Evolutionary conservation across 2,329 filamentous ascomycete species (phyloP), one percentile per base, ranked within the genome.

Genomic region (Neonectria hederae): DNA sequence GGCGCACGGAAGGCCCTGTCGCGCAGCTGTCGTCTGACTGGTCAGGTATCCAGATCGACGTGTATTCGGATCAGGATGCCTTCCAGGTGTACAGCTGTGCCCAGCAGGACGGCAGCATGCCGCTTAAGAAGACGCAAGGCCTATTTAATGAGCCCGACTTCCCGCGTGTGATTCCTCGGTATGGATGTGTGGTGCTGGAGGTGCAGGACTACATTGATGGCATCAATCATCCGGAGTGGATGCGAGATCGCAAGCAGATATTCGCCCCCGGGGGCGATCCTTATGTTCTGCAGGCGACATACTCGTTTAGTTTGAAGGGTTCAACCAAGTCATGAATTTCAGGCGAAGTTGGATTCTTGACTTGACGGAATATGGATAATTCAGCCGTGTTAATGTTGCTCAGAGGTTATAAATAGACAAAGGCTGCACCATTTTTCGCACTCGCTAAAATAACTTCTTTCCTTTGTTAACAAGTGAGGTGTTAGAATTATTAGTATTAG

Each of bases 121-220:
- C 91, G 0, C 80, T 94, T 66, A 94, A 94, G 83, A 81, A 82
- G 65, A 90, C 88, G 0, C 92, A 94, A 77, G 91, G 91, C 17
- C 80, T 91, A 4, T 78, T 82, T 65, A 83, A 86, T 65, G 79
- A 86, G 65, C 67, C 79, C 2, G 79, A 81, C 32, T 86, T 89
- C 71, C 86, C 88, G 4, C 83, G 89, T 40, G 86, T 86, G 8
- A 90, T 93, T 26, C 85, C 87, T 60, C 77, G 94, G 82, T 93
- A 94, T 75, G 94, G 93, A 32, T 97, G 95, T 78, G 75, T 97
- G 26, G 95, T 97, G 53, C 86, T 97, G 78, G 95, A 97, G 82
- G 92, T 96, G 13, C 88, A 97, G 83, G 94, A 96, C 77, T 97
- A 89, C 87, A 97, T 97, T 75, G 94, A 97, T 76, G 94, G 86